Base-by-base conservation (phyloP, 1,284 basidiomycete genomes). In the Sporisorium scitamineum region DNA sequence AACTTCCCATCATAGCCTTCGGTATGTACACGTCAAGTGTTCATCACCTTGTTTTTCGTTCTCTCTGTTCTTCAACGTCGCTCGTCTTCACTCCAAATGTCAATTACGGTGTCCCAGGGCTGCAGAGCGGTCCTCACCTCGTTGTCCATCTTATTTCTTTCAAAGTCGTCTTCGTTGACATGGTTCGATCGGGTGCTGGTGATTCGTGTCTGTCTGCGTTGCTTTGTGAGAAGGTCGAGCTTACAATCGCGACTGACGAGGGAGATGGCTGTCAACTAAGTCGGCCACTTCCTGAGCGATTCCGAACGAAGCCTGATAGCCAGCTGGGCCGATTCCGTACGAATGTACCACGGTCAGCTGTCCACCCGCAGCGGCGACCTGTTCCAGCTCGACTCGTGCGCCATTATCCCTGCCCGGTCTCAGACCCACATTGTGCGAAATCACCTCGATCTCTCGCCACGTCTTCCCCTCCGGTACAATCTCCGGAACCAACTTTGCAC, bases 251-350 rank as follows among this genome's bases (percentile, higher is more conserved):
- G 50, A 45, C n/a, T 47, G 42, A 54, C 54, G 24, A 29, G 24
- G 45, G 20, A 22, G 22, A 10, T 41, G 37, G 11, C 22, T 24
- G 26, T 78, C 80, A 5, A 70, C 74, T 44, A 82, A 56, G 26
- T 73, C 68, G 10, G 58, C 70, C 2, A 82, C 83, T 39, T 83
- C 74, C 29, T 79, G 58, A 0, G 83, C 83, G 50, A 85, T 82
- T 0, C 83, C 83, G 54, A 82, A 79, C 31, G 64, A 70, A 1
- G 77, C 65, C 64, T 84, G 83, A 47, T 81, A 84, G 2, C 83
- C 83, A 2, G 82, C 82, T 8, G 78, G 76, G 7, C 78, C 80
- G 57, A 81, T 81, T 5, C 80, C 80, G 41, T 81, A 81, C 9
- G 74, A 66, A 45, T 81, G 80, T 2, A 81, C 68, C 26, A 79